Evolutionary conservation across 2,329 filamentous ascomycete genomes (phyloP), one percentile per base, ranked within the genome.

Genomic region (Aspergillus caelatus): DNA sequence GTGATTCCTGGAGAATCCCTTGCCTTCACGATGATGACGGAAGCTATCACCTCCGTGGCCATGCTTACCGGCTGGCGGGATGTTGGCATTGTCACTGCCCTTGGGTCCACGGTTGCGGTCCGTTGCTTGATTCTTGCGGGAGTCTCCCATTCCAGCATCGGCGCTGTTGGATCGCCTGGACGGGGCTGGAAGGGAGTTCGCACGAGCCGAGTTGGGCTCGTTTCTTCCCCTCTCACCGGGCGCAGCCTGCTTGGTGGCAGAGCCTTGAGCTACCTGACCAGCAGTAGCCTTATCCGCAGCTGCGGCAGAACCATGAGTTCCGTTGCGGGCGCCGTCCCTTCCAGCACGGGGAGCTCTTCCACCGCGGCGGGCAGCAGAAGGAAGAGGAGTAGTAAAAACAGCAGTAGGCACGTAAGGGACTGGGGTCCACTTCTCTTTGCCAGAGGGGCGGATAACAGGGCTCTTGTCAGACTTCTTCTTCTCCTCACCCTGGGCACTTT

Each of bases 341-440:
- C 86, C 84, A 70, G 84, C 84, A 73, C 88, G 85, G 61, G 83
- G 79, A 59, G 83, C 79, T 71, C 85, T 81, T 65, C 86, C 84
- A 59, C 85, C 85, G 70, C 85, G 81, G 62, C 85, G 81, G 57
- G 82, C 79, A 65, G 80, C 75, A 52, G 79, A 70, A 14, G 81
- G 81, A 41, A 97, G 78, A 32, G 91, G 92, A 0, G 95, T 97
- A 75, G 92, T 91, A 78, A 96, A 98, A 62, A 89, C 89, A 56
- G 95, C 93, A 16, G 88, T 90, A 10, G 93, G 94, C 14, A 92
- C 92, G 72, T 94, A 94, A 39, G 90, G 88, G 62, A 97, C 87
- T 1, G 89, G 86, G 63, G 92, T 89, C 94, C 95, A 98, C 73
- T 93, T 92, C 71, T 91, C 88, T 82, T 96, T 96, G 62, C 86